These are phyloP conservation scores for Phytopythium cucurbitacearum DNA, from an alignment of 352 stramenopile genomes.

Conservation along the genomic window DNA sequence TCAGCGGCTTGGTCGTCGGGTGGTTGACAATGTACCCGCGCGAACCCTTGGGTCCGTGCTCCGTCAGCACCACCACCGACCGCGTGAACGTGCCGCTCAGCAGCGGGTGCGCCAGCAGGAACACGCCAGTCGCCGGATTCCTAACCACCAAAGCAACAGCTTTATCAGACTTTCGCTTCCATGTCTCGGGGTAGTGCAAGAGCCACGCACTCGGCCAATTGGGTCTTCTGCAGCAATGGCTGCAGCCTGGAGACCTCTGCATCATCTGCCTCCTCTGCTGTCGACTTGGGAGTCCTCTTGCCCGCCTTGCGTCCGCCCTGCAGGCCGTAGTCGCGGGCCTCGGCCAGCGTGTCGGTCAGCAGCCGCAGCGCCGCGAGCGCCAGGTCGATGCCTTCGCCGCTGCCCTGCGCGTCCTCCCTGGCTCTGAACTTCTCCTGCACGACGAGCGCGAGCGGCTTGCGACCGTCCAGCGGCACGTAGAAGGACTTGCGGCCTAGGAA, in stretches of 20 bases:
- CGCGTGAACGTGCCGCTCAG: constrained; percentile 66
- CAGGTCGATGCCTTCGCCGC: constrained; percentile 30
- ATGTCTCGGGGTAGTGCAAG: background rate
- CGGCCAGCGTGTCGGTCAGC: constrained; percentile 55
- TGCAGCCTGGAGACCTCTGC: constrained; percentile 1
- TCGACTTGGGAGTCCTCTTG: constrained; percentile 1
- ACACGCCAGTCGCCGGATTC: constrained; percentile 45
- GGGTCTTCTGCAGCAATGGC: background rate
- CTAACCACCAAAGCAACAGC: constrained; percentile 12
- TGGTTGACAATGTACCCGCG: constrained; percentile 80
- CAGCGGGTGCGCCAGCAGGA: constrained; percentile 72
- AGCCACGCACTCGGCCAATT: background rate
- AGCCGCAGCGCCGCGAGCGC: constrained; percentile 59
- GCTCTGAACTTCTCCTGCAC: constrained; percentile 50
- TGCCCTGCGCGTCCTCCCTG: background rate
- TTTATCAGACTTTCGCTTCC: background rate
- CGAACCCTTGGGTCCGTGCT: constrained; percentile 51
- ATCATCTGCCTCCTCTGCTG: background rate
- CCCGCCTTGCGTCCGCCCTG: background rate
- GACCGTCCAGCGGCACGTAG: constrained; percentile 50
- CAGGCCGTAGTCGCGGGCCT: constrained; percentile 32
- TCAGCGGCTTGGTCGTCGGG: constrained; percentile 43
- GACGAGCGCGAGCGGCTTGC: constrained; percentile 29
- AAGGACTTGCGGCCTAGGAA: constrained; percentile 57
- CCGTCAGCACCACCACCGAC: constrained; percentile 69